Conservation (phyloP, 73 alveolate genomes). For the Symbiodinium natans region DNA sequence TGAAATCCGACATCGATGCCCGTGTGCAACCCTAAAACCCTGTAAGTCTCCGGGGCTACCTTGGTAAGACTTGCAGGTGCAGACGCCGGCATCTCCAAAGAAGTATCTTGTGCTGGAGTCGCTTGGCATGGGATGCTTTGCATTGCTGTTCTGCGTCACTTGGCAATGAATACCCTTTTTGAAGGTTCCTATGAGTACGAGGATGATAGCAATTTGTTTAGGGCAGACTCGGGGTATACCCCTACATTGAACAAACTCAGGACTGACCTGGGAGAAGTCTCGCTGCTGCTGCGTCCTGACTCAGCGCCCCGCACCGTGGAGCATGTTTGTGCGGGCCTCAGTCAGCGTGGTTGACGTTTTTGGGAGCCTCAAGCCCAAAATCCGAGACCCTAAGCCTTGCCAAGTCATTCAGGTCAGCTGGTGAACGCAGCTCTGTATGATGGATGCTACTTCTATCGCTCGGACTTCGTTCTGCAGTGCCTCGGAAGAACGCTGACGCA, state of each 20-base stretch:
- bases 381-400: neutral
- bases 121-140: no score
- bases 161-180: no score
- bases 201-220: neutral
- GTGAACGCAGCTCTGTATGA: conserved; percentile 49
- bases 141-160: no score
- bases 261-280: conserved; percentile 48
- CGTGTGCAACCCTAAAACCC: no score
- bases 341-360: neutral
- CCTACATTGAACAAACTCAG: neutral
- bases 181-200: neutral
- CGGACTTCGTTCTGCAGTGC: conserved; percentile 66
- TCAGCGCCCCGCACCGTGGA: conserved; percentile 74
- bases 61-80: neutral
- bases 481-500: neutral
- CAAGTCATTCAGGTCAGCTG: neutral
- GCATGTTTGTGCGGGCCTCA: conserved; percentile 41
- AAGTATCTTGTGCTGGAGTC: conserved; percentile 44
- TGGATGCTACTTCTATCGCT: conserved; percentile 81
- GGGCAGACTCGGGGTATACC: no score
- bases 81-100: neutral
- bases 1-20: no score
- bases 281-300: conserved; percentile 37
- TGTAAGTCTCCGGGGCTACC: no score
- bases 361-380: neutral